Base-by-base conservation (phyloP, 1,284 basidiomycete species). In the Stereum hirsutum region DNA sequence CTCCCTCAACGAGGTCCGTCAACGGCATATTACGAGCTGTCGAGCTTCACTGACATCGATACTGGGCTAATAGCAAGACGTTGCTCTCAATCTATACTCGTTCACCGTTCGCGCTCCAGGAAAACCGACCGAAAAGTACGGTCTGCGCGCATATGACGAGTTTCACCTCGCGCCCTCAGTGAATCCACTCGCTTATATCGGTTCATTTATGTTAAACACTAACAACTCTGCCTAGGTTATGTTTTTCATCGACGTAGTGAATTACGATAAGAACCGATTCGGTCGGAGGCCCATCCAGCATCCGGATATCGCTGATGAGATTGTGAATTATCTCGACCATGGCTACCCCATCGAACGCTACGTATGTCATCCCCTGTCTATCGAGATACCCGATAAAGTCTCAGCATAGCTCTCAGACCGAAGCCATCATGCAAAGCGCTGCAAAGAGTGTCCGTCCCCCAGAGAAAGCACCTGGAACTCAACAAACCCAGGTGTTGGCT, bases 141-240 rank as follows among this genome's bases (percentile, higher is more conserved):
- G 81, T 20, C 68, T 98, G 44, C 79, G 92, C 24, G 85, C 89
- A 4, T 99, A 98, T 58, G 96, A 99, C 58, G 96, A 99, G 66
- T 84, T 90, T 44, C 94, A 98, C 46, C 69, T 99, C 28, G 92
- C 93, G 0, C 90, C 95, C 1, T 90, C 97, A 81, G 90, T 90
- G 56, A 49, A 70, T 61, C 15, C 6, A 20, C 24, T 27, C 1
- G 20, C 17, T n/a, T n/a, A n/a, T n/a, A n/a, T n/a, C n/a, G n/a
- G n/a, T n/a, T n/a, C n/a, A n/a, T n/a, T n/a, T 19, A n/a, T 35
- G n/a, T 8, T 34, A n/a, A 11, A 26, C 20, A 14, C 28, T 28
- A 5, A 20, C 40, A 31, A 15, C 27, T 14, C 4, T 31, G 34
- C 14, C 40, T 34, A 20, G 39, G 30, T 14, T 57, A 95, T n/a